phyloP scores from a whole-genome alignment of 331 rosid species.

The Arachis monticola region DNA sequence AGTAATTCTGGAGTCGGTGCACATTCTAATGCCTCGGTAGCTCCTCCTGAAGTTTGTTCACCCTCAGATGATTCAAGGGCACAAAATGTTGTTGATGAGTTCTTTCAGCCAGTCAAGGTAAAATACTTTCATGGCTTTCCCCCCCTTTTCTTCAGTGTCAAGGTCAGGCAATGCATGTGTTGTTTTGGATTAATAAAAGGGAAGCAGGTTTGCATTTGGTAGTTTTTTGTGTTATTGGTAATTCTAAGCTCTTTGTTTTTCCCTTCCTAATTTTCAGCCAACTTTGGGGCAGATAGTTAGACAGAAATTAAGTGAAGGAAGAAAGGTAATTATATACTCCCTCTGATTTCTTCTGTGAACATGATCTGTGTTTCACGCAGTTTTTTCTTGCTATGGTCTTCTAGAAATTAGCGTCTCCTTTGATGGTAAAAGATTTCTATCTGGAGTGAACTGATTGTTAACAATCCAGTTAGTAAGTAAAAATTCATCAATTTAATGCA shows the following conservation, averaged over 20 bases:
- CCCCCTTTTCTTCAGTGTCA: conserved; percentile 19
- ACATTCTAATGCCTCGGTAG: conserved; percentile 47
- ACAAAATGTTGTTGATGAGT: conserved; percentile 76
- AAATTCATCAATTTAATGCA: too few relatives aligned
- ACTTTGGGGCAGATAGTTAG: conserved; percentile 89
- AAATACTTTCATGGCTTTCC: conserved; percentile 20
- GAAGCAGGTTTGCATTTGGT: conserved; percentile 22
- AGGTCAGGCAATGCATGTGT: conserved; percentile 7
- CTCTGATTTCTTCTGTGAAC: neutral
- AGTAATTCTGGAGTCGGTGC: conserved; percentile 60
- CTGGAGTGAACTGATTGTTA: too few relatives aligned
- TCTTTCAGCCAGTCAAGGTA: conserved; percentile 81
- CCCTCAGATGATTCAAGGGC: conserved; percentile 67
- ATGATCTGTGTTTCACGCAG: too few relatives aligned
- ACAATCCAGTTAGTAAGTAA: too few relatives aligned
- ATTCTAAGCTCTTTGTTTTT: conserved; percentile 37
- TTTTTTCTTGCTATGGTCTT: too few relatives aligned
- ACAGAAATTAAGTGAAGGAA: conserved; percentile 93
- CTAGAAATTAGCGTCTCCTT: too few relatives aligned
- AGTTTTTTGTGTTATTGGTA: conserved; percentile 26
- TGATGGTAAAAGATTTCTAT: too few relatives aligned
- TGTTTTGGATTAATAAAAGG: neutral
- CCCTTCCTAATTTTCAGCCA: conserved; percentile 60
- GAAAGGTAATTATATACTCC: conserved; percentile 69
- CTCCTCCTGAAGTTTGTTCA: conserved; percentile 50